Percentiles rank a stretch among this genome's conserved stretches.
These are phyloP conservation scores for Rhizopogon rudus DNA, from an alignment of 768 basidiomycete genomes.

Conservation along the genomic window DNA sequence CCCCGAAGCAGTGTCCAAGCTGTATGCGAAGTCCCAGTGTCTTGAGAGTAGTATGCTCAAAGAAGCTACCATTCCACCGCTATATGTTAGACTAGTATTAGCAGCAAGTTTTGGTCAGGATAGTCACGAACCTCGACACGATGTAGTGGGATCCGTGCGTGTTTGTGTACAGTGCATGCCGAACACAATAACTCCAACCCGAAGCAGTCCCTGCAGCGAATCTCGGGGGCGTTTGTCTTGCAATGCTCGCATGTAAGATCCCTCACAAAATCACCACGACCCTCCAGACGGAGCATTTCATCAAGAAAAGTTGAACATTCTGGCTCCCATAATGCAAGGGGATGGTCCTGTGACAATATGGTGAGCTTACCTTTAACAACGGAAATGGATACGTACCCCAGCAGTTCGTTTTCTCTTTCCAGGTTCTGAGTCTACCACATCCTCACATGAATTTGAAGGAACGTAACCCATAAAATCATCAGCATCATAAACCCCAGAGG, in stretches of 20 bases:
- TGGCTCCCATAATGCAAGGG: neutral
- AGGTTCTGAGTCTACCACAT: too few relatives aligned
- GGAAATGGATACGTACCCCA: too few relatives aligned
- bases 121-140: neutral
- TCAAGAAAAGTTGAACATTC: neutral
- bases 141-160: neutral
- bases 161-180: neutral
- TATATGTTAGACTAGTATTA: neutral
- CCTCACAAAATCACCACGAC: neutral
- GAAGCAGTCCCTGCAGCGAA: neutral
- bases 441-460: too few relatives aligned
- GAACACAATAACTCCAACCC: neutral
- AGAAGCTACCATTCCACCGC: conserved; percentile 16
- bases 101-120: neutral
- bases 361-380: too few relatives aligned
- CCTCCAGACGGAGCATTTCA: neutral
- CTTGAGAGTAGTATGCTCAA: conserved; percentile 11
- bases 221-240: neutral
- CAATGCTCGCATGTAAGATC: neutral
- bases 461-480: too few relatives aligned
- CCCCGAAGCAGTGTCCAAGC: conserved; percentile 14
- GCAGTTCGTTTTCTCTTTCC: too few relatives aligned
- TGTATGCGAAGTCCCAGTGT: conserved; percentile 16
- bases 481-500: too few relatives aligned
- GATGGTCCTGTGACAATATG: neutral